A percentile compares a stretch with the other conserved stretches of the same genome.
phyloP scores from a whole-genome alignment of 2,329 filamentous ascomycete genomes.

The Aureobasidium sp. region DNA sequence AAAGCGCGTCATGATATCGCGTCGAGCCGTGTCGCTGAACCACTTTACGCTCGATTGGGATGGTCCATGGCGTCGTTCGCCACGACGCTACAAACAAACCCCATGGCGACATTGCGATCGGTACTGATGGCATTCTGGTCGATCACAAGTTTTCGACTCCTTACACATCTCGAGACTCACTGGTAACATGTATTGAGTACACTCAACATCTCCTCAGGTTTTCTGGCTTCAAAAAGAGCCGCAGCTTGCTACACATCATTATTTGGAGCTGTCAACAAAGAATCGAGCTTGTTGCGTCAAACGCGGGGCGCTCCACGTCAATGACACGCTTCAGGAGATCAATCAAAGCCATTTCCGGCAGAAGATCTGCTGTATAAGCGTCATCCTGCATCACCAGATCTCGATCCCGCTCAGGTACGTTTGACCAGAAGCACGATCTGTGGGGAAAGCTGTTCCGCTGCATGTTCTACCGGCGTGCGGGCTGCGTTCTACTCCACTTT shows the following conservation, averaged over 20 bases:
- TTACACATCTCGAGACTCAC: too few relatives aligned
- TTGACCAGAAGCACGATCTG: not conserved
- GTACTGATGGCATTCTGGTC: not conserved
- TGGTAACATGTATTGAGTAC: not conserved
- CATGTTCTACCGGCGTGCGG: not conserved
- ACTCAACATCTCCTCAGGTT: too few relatives aligned
- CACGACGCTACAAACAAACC: not conserved
- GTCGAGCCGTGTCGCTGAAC: not conserved
- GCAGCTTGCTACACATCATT: not conserved
- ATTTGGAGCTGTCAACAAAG: not conserved
- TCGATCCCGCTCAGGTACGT: not conserved
- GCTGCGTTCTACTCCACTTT: not conserved
- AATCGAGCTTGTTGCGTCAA: not conserved
- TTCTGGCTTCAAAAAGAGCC: not conserved
- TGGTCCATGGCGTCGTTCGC: not conserved
- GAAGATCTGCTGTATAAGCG: constrained; percentile 8
- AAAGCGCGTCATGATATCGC: not conserved
- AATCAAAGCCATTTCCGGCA: not conserved
- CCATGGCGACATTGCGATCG: not conserved
- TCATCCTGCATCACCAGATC: not conserved
- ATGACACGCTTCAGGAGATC: not conserved
- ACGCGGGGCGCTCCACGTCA: not conserved
- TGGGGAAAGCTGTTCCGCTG: not conserved
- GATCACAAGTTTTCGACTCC: not conserved
- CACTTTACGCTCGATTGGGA: constrained; percentile 4